Evolutionary conservation across 345 rosid species (phyloP), one percentile per base, ranked within the genome.

Genomic region (Rhizophora apiculata): DNA sequence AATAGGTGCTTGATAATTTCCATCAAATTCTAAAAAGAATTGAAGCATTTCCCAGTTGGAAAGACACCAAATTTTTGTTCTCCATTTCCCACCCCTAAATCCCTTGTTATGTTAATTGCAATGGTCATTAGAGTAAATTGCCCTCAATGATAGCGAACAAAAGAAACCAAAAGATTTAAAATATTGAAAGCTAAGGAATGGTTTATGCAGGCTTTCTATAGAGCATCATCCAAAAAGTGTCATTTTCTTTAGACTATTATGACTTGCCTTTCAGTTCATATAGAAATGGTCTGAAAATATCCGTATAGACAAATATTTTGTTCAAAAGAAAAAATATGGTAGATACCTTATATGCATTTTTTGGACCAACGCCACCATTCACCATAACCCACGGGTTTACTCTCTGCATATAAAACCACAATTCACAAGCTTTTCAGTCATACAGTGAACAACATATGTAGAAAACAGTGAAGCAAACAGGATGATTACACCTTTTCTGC

Each of bases 361-460:
- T 81, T 6, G 99, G 99, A 70, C 93, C 88, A 74, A 95, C 94
- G 61, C 99, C 99, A 75, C 99, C 99, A 79, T 95, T 98, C 39
- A 92, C 94, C 82, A 90, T 98, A 58, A 92, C 90, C 99, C 99
- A 95, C 63, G 98, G 99, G 79, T 90, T 90, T 49, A 95, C 96
- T 75, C 93, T 96, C 99, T 95, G 80, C 62, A 64, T 30, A 64
- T 10, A 60, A 32, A 30, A 67, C 11, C n/a, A 64, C 18, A 62
- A 37, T 34, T 61, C 51, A 67, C 15, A 65, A 39, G n/a, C 37
- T 54, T 55, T 52, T 53, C 70, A 52, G 13, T 37, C 61, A 24
- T 51, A 8, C 37, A 57, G 66, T 15, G 15, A 36, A 36, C 36
- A 27, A 7, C 27, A 31, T 27, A 18, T 29, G 0, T 43, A 62